Evolutionary conservation across 306 rosid species (phyloP), one percentile per base, ranked within the genome.

Genomic region (Medicago ruthenica): DNA sequence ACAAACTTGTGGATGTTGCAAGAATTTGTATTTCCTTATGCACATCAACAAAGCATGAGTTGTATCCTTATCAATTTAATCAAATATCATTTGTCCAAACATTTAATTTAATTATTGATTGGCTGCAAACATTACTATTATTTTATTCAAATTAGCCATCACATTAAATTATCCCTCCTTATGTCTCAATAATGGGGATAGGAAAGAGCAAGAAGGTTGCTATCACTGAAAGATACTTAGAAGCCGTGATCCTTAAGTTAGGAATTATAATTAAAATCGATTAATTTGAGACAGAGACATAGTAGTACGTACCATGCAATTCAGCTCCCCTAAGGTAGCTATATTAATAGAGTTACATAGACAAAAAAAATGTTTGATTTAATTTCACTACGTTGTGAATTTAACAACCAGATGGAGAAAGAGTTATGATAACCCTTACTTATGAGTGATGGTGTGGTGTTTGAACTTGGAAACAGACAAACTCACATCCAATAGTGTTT

Each of bases 201-300:
- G 41, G 41, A 37, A 24, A 31, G 34, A 76, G 7, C n/a, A 63
- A 55, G 14, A 82, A 24, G 18, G 76, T 73, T 66, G 72, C 76
- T 66, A 47, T 73, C 76, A 54, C 17, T 44, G 55, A 63, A 3
- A 53, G 50, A 70, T 36, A 59, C 17, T 42, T 21, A 83, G 81
- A 80, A 73, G 44, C 74, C 82, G 68, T 88, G 81, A 79, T 70
- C 76, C 64, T 34, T 27, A 83, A 80, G 90, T 51, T 70, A 82
- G 51, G 83, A 55, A 21, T 65, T 77, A 44, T 68, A 24, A 24
- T 34, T 37, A 36, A 68, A 66, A 12, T 54, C n/a, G 41, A 42
- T 14, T n/a, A n/a, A n/a, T n/a, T n/a, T 57, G 51, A 68, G 51
- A 84, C 44, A 40, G 58, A 72, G 75, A 63, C 37, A 20, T 63